Evolutionary conservation across 129 eudicot genomes (phyloP).

Genomic region (Calendula officinalis): DNA sequence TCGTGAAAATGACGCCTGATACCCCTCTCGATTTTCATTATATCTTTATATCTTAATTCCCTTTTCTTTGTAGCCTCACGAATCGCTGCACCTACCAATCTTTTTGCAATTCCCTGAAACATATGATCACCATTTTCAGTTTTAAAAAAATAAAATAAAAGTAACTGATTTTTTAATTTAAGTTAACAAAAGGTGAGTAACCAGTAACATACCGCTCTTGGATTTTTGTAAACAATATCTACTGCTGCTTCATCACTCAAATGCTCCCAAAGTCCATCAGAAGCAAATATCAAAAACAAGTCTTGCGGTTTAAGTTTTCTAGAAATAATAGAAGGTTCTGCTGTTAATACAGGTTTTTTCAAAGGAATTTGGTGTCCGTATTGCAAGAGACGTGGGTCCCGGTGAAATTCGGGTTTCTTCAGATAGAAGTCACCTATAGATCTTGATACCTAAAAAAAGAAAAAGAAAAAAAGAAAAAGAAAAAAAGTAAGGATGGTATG

Average conservation of each 20-base stretch:
- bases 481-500: conserved; percentile 13
- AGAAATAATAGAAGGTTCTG: conserved; percentile 77
- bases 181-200: conserved; percentile 36
- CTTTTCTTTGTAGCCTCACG: conserved; percentile 81
- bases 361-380: conserved; percentile 62
- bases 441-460: conserved; percentile 79
- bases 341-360: conserved; percentile 66
- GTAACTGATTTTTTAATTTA: neutral
- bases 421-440: conserved; percentile 93
- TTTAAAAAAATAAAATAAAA: neutral
- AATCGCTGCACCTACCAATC: conserved; percentile 80
- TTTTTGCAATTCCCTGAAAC: conserved; percentile 89
- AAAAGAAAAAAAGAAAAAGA: conserved; percentile 16
- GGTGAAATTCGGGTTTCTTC: conserved; percentile 80
- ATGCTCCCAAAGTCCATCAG: conserved; percentile 98
- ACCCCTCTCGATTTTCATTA: conserved; percentile 71
- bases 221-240: conserved; percentile 73
- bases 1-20: conserved; percentile 74
- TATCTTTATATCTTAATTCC: conserved; percentile 73
- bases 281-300: conserved; percentile 83
- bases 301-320: conserved; percentile 74
- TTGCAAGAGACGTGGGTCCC: conserved; percentile 71
- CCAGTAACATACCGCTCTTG: conserved; percentile 48
- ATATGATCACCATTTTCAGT: neutral
- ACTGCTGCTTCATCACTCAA: conserved; percentile 79